Evolutionary conservation across 1,284 basidiomycete genomes (phyloP), one percentile per base, ranked within the genome.

Genomic region (Takashimella koratensis): DNA sequence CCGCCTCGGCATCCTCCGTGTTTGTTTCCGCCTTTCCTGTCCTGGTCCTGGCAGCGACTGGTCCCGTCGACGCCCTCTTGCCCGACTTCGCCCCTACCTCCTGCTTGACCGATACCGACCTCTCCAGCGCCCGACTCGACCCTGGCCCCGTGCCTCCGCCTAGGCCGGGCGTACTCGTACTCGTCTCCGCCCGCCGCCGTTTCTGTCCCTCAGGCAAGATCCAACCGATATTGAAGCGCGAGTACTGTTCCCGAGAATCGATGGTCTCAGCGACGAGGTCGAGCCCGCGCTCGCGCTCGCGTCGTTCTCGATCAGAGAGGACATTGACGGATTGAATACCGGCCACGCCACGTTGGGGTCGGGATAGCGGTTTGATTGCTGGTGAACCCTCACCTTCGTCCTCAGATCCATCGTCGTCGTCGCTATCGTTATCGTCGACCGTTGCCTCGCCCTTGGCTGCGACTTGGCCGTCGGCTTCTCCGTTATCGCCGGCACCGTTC

Each of bases 171-270:
- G n/a, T 26, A 47, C 44, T 46, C 76, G 71, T 0, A 70, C 57
- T n/a, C 30, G 30, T 36, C 8, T 36, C 30, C 82, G 79, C 16
- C 81, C 83, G 45, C 80, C 81, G 36, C 84, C 72, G 79, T 62
- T 83, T 82, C 43, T 83, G 81, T 25, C 86, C 88, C 8, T 84
- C 78, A 8, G 90, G 88, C 16, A 95, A 76, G 16, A 95, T 90
- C 92, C 92, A 96, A 2, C 92, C 92, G 20, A 80, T 78, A 60
- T 96, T 86, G 76, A 95, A 96, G 75, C 86, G 78, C 67, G 79
- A 83, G 79, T 95, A 96, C 39, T 86, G 86, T 52, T 83, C 83
- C 58, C 82, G 80, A 44, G 81, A 80, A 65, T 86, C 87, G 21
- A 96, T 83, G 41, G 84, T 79, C 5, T 85, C 80, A 3, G 90